Evolutionary conservation across 1,284 basidiomycete species (phyloP), one percentile per base, ranked within the genome.

Genomic region (Pyrrhoderma noxium): DNA sequence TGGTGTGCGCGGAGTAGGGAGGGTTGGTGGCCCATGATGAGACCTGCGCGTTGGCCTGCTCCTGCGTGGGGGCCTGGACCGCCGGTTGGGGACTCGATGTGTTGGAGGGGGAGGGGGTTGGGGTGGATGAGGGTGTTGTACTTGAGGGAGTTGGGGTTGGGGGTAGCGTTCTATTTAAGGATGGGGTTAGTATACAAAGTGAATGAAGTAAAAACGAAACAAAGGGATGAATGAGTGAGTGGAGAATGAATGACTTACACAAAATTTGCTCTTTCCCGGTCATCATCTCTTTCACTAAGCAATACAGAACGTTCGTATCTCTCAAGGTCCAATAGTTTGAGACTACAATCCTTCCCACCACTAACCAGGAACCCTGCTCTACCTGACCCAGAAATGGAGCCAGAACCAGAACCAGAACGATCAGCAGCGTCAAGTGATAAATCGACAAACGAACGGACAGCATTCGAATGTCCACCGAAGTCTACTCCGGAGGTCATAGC

Each of bases 321-420:
- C 9, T 71, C 75, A 44, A 95, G 67, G 65, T 95, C 90, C 90
- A 89, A 93, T 55, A 91, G 73, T 8, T 88, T 76, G 42, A 95
- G 71, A 59, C 79, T 82, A 37, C 82, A 76, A 63, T 95, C 92
- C 57, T 90, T 86, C 0, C 89, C 0, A 83, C 90, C 38, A 77
- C 87, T 36, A 93, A 68, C 66, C 92, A 73, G 62, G 83, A 94
- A 1, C 89, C 70, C 68, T 8, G 61, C 55, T 31, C 61, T 62
- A 21, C 71, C 70, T 19, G 65, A 65, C 44, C 72, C 62, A 13
- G 67, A 56, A 5, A 5, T 11, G 11, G 27, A 31, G 7, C 27
- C 27, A 42, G 63, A 65, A 18, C 65, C 58, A 18, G 38, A 34
- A n/a, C 39, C 49, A 9, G 34, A 19, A 8, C 41, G 36, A 4